phyloP scores from a whole-genome alignment of 768 basidiomycete genomes.

The Russula abietina region DNA sequence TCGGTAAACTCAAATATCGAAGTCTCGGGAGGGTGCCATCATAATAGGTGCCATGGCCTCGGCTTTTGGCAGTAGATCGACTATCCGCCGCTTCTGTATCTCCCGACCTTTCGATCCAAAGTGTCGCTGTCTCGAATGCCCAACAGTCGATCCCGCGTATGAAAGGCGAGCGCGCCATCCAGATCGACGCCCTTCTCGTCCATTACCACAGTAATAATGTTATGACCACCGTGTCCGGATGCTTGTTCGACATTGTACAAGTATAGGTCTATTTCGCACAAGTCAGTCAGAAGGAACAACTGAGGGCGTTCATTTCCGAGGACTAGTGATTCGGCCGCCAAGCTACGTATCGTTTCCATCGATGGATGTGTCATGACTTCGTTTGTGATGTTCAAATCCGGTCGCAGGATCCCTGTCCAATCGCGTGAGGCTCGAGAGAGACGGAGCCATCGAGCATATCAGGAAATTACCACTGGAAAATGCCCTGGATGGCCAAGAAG shows the following conservation, averaged over 20 bases:
- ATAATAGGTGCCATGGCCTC: conserved; percentile 7
- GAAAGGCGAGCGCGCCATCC: conserved; percentile 37
- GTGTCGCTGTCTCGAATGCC: conserved; percentile 36
- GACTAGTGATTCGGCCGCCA: conserved; percentile 36
- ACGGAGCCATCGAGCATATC: too few species aligned
- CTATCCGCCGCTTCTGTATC: conserved; percentile 23
- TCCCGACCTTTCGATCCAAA: conserved; percentile 30
- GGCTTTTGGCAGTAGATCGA: conserved; percentile 7
- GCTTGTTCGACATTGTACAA: conserved; percentile 40
- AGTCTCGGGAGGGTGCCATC: neutral
- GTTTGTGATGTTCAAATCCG: conserved; percentile 38
- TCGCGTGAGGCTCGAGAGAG: too few species aligned
- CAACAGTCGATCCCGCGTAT: conserved; percentile 33
- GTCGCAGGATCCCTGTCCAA: too few species aligned
- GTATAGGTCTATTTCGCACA: conserved; percentile 33
- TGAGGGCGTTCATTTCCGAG: conserved; percentile 33
- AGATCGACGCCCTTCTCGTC: conserved; percentile 32
- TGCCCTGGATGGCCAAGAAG: too few species aligned
- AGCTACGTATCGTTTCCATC: conserved; percentile 31
- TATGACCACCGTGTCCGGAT: conserved; percentile 37
- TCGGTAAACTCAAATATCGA: conserved; percentile 8
- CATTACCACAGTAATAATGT: conserved; percentile 41
- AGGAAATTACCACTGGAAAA: too few species aligned
- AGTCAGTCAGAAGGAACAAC: neutral
- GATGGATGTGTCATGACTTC: conserved; percentile 38